Conservation (phyloP, 306 rosid species). For the Calophaca sinica region DNA sequence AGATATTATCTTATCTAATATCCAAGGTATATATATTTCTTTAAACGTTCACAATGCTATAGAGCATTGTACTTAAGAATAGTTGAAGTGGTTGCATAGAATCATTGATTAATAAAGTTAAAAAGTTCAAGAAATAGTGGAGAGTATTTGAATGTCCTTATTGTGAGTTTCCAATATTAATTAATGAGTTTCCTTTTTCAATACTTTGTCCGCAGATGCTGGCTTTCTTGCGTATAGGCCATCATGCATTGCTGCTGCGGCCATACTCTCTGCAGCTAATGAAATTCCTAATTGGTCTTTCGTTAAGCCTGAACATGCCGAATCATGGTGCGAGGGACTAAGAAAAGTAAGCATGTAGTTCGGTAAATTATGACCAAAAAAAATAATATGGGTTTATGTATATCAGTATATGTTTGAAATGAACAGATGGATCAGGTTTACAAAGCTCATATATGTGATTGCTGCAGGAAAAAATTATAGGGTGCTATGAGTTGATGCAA, state of each 20-base stretch:
- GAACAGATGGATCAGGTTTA: background rate
- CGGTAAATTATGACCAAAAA: too few relatives aligned
- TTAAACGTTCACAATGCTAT: background rate
- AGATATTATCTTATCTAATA: conserved; percentile 77
- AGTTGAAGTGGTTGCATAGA: background rate
- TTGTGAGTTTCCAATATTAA: conserved; percentile 18
- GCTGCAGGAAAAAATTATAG: conserved; percentile 79
- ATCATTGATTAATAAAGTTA: background rate
- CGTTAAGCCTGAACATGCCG: conserved; percentile 81
- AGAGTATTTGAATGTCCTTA: background rate
- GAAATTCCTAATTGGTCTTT: conserved; percentile 81
- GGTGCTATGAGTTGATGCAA: conserved; percentile 88
- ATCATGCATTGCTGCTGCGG: conserved; percentile 96
- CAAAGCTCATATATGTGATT: conserved; percentile 31
- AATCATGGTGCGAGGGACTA: conserved; percentile 93
- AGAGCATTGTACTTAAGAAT: too few relatives aligned
- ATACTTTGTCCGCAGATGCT: conserved; percentile 66
- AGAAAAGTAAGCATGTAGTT: conserved; percentile 76
- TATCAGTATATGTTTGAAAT: too few relatives aligned
- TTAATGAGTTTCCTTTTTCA: conserved; percentile 22
- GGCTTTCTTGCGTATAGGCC: conserved; percentile 88
- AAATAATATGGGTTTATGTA: too few relatives aligned
- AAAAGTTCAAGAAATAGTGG: background rate
- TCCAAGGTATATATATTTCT: conserved; percentile 59
- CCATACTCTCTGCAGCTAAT: conserved; percentile 84